A percentile compares a stretch with the other conserved stretches of the same genome.
These are phyloP conservation scores for Chlamydomonas sphaeroides DNA, from an alignment of 139 green algal genomes.

Conservation along the genomic window DNA sequence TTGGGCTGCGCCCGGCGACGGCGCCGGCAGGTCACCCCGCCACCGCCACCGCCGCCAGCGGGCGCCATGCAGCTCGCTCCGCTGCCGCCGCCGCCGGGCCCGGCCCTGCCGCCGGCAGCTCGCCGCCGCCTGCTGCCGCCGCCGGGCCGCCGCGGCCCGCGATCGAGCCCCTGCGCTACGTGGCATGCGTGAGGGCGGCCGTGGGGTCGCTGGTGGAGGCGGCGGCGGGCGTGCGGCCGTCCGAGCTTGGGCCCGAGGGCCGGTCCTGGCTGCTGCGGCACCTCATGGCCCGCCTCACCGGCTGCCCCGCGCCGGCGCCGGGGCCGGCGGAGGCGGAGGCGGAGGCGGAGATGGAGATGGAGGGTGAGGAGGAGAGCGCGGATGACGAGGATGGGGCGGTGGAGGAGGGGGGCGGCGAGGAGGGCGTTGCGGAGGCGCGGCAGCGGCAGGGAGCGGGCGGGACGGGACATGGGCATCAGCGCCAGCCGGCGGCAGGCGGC, in stretches of 20 bases:
- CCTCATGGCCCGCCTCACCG: not conserved
- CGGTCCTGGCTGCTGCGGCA: not conserved
- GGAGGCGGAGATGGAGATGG: not conserved
- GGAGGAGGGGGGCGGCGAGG: no score
- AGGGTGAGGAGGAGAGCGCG: no score
- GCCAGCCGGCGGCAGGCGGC: no score
- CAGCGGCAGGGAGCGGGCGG: no score
- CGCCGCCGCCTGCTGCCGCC: no score
- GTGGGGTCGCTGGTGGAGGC: constrained; percentile 44
- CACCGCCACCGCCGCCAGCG: no score
- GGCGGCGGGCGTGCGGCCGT: constrained; percentile 21
- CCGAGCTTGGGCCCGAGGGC: not conserved
- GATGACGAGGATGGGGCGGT: no score
- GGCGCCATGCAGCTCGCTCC: not conserved
- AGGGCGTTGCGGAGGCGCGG: no score
- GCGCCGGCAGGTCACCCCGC: no score
- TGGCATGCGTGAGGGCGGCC: not conserved
- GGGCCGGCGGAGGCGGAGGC: not conserved
- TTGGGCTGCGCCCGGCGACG: no score
- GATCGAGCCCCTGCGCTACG: not conserved
- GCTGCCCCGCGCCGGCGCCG: not conserved
- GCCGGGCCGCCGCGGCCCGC: not conserved
- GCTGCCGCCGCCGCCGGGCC: not conserved
- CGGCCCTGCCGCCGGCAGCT: not conserved
- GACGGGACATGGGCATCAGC: no score